A percentile compares a stretch with the other conserved stretches of the same genome.
These are phyloP conservation scores for Cytospora piceicola DNA, from an alignment of 2,329 filamentous ascomycete genomes.

Conservation along the genomic window DNA sequence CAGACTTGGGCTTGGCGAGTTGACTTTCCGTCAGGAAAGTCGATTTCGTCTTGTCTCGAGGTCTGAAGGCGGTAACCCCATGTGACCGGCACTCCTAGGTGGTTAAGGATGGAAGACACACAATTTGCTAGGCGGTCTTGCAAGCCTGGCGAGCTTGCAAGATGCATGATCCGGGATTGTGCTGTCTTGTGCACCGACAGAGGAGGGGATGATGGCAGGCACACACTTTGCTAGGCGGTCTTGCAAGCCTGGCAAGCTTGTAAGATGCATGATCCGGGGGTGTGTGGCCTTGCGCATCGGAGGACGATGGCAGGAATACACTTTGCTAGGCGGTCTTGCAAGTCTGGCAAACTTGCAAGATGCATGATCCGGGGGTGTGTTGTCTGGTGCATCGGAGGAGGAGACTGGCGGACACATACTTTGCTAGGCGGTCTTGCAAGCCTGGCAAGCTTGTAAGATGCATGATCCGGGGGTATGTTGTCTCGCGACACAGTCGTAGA, in stretches of 20 bases:
- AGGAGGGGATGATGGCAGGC: neutral
- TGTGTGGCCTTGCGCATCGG: neutral
- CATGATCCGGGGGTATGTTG: neutral
- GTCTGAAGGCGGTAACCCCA: neutral
- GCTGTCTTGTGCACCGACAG: neutral
- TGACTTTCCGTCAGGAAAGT: neutral
- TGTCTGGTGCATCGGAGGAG: neutral
- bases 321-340: neutral
- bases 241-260: neutral
- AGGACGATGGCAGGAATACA: neutral
- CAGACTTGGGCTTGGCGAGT: neutral
- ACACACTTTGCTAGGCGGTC: neutral
- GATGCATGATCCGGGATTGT: neutral
- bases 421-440: neutral
- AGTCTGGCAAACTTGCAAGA: neutral
- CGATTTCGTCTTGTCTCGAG: neutral
- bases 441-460: neutral
- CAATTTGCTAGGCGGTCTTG: neutral
- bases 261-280: neutral
- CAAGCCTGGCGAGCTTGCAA: neutral
- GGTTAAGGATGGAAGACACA: neutral
- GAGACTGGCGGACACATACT: neutral
- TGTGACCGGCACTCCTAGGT: neutral
- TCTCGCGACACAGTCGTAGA: neutral
- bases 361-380: neutral